Evolutionary conservation across 345 rosid species (phyloP), one percentile per base, ranked within the genome.

Genomic region (Lepidium sativum): DNA sequence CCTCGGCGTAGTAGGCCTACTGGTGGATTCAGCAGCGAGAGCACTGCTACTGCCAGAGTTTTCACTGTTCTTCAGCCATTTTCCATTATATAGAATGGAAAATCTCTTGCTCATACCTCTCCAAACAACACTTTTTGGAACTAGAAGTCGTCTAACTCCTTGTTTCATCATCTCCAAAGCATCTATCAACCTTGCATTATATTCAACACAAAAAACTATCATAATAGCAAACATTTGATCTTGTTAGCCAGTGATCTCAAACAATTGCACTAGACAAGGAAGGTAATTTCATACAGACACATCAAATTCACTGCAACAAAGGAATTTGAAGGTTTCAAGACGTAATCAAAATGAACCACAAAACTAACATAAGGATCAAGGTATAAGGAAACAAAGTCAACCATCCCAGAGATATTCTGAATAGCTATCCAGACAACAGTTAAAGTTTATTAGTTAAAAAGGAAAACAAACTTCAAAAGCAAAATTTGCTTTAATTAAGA

Each of bases 131-230:
- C 89, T 81, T 78, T 90, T 94, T 0, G 84, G 86, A 60, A 94
- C 95, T 11, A 94, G 84, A 69, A 94, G 96, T 50, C 97, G 86
- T 70, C 84, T 82, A 58, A 84, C 96, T 10, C 96, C 97, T 63
- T 94, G 97, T 83, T 88, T 94, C 96, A 91, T 94, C 99, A 90
- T 94, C 80, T 90, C 99, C 71, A 94, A 53, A 7, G 96, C 97
- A 70, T 94, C 99, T 47, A 94, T 85, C 80, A 94, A 76, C 76
- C 99, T 94, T 67, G 45, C 74, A 63, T 49, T 55, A 64, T 20
- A 58, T 61, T 18, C 34, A n/a, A 44, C 4, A 67, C 65, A 60
- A 39, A 75, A n/a, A 60, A 32, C 53, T 14, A 25, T 18, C 67
- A 64, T 58, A 14, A 62, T 54, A 18, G 45, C 45, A 52, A 13